Conservation (phyloP, 176 grass and related monocot genomes). For the Canna indica region DNA sequence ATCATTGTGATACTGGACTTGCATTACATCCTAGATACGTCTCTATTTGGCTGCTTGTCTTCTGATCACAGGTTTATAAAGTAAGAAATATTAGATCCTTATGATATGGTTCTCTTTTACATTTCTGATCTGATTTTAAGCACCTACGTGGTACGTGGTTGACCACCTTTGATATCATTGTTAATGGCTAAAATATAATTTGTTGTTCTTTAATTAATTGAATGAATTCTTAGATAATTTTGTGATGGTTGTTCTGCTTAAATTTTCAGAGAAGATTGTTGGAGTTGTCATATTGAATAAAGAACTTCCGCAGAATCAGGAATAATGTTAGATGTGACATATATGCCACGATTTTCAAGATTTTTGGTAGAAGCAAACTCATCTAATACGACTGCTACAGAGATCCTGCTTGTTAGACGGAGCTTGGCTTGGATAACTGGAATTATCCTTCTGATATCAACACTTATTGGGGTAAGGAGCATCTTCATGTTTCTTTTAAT, state of each 20-base stretch:
- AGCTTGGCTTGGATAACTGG: slow-evolving; percentile 96
- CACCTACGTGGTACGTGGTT: neutral
- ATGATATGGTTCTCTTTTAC: neutral
- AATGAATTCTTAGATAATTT: neutral
- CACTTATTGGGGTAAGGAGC: slow-evolving; percentile 76
- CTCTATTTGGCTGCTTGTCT: neutral
- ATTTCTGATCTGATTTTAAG: neutral
- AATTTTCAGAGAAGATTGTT: slow-evolving; percentile 60
- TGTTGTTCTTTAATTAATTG: neutral
- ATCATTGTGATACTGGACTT: neutral
- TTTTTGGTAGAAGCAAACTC: slow-evolving; percentile 51
- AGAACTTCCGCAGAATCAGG: slow-evolving; percentile 29
- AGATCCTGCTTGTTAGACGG: slow-evolving; percentile 41
- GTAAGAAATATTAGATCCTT: neutral
- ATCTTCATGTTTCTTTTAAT: slow-evolving; percentile 8
- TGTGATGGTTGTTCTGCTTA: neutral
- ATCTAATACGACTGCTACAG: slow-evolving; percentile 23
- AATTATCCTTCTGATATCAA: slow-evolving; percentile 80
- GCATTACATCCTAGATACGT: neutral
- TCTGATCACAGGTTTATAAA: neutral
- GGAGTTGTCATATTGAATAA: slow-evolving; percentile 48
- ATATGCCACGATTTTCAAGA: slow-evolving; percentile 55
- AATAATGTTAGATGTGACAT: slow-evolving; percentile 47
- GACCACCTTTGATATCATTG: neutral
- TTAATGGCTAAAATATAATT: neutral